phyloP scores from a whole-genome alignment of 75 land plant species.

The Selaginella moellendorffii region DNA sequence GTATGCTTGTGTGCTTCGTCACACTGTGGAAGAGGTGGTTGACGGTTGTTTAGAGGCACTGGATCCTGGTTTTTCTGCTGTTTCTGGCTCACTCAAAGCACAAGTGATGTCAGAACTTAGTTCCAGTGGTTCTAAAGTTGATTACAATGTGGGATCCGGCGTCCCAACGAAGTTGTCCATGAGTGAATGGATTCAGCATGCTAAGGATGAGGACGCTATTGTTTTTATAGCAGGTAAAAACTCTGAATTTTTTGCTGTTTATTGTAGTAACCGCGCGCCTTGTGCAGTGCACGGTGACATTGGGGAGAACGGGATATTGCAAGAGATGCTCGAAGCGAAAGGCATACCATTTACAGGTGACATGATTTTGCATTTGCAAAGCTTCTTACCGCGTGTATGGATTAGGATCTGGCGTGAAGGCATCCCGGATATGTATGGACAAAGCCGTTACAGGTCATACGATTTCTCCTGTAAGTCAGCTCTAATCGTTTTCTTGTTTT shows the following conservation, averaged over 20 bases:
- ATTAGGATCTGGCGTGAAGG: constrained; percentile 56
- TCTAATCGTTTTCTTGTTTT: background rate
- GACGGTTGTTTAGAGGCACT: constrained; percentile 55
- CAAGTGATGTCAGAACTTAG: constrained; percentile 45
- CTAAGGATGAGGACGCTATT: constrained; percentile 44
- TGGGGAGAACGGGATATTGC: constrained; percentile 81
- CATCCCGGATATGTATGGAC: constrained; percentile 66
- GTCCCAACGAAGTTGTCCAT: constrained; percentile 35
- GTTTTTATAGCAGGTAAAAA: constrained; percentile 73
- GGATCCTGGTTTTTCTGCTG: constrained; percentile 36
- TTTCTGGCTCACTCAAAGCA: constrained; percentile 33
- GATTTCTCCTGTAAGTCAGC: constrained; percentile 39
- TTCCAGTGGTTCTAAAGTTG: constrained; percentile 29
- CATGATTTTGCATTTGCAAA: background rate
- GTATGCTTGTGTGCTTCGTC: constrained; percentile 62
- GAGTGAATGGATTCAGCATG: constrained; percentile 46
- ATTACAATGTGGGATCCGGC: constrained; percentile 40
- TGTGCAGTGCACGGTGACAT: constrained; percentile 73
- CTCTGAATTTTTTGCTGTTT: too few species aligned
- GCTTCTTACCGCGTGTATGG: background rate
- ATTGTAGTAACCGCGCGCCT: too few species aligned
- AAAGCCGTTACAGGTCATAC: constrained; percentile 65
- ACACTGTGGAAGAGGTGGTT: constrained; percentile 76
- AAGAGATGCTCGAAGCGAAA: constrained; percentile 46
- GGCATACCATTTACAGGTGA: constrained; percentile 66